phyloP scores from a whole-genome alignment of 371 early-diverging fungal genomes.

The Circinella umbellata region DNA sequence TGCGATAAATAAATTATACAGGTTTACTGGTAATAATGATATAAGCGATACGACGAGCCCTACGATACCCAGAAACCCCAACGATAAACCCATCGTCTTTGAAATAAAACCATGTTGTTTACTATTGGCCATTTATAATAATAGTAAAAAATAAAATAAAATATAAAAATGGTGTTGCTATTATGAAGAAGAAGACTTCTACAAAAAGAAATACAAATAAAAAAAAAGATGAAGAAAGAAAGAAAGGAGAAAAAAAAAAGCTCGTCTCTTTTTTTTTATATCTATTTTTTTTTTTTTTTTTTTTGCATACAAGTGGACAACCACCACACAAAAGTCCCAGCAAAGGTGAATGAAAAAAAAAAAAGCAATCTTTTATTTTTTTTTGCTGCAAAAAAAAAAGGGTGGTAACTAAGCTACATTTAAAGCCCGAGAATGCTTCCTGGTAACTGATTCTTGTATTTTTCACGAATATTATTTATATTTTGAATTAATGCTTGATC shows the following conservation, averaged over 20 bases:
- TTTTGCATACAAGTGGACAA: not conserved
- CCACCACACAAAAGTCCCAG: not conserved
- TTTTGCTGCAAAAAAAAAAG: not conserved
- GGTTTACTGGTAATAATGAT: slow-evolving; percentile 33
- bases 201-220: too few species aligned
- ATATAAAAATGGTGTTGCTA: not conserved
- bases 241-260: slow-evolving; percentile 5
- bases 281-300: not conserved
- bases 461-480: not conserved
- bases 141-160: slow-evolving; percentile 9
- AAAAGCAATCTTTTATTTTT: too few species aligned
- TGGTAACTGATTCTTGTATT: not conserved
- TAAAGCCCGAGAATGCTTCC: slow-evolving; percentile 3
- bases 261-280: not conserved
- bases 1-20: slow-evolving; percentile 37
- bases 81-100: slow-evolving; percentile 31
- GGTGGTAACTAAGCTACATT: not conserved
- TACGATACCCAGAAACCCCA: slow-evolving; percentile 34
- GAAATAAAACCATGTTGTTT: slow-evolving; percentile 26
- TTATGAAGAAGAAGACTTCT: not conserved
- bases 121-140: slow-evolving; percentile 29
- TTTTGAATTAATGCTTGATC: slow-evolving; percentile 3
- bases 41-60: slow-evolving; percentile 31
- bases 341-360: not conserved
- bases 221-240: not conserved